These are phyloP conservation scores for Mitragyna speciosa DNA, from an alignment of 257 asterid genomes.

Conservation along the genomic window DNA sequence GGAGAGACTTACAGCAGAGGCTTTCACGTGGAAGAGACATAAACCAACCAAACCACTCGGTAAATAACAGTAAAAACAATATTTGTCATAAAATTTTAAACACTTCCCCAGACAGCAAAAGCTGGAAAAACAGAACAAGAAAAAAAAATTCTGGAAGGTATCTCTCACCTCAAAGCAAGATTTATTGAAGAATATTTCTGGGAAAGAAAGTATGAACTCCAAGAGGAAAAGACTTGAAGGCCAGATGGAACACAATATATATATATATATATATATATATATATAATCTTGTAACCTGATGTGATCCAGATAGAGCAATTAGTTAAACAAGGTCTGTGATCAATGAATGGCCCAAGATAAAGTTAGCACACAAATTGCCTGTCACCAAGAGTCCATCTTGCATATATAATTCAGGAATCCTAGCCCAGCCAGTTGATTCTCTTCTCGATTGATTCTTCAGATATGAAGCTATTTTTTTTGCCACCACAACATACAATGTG, in stretches of 20 bases:
- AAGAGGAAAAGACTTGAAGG: constrained; percentile 92
- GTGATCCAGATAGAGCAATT: not conserved
- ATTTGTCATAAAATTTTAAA: too few species aligned
- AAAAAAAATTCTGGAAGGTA: too few species aligned
- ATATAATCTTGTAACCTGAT: too few species aligned
- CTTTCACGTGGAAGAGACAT: constrained; percentile 74
- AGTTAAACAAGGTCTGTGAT: not conserved
- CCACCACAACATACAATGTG: too few species aligned
- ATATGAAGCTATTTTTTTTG: too few species aligned
- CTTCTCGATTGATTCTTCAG: not conserved
- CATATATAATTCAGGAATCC: not conserved
- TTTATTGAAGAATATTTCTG: constrained; percentile 67
- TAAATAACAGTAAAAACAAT: too few species aligned
- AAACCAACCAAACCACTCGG: constrained; percentile 69
- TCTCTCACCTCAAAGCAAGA: constrained; percentile 83
- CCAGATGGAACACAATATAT: constrained; percentile 73
- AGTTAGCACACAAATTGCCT: not conserved
- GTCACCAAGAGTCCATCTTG: not conserved
- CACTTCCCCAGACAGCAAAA: not conserved
- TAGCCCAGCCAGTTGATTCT: not conserved
- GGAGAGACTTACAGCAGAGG: constrained; percentile 58
- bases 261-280: too few species aligned
- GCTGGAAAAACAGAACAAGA: not conserved
- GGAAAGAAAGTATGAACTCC: constrained; percentile 86
- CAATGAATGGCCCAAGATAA: not conserved